Base-by-base conservation (phyloP, 73 alveolate genomes). In the Stentor coeruleus region DNA sequence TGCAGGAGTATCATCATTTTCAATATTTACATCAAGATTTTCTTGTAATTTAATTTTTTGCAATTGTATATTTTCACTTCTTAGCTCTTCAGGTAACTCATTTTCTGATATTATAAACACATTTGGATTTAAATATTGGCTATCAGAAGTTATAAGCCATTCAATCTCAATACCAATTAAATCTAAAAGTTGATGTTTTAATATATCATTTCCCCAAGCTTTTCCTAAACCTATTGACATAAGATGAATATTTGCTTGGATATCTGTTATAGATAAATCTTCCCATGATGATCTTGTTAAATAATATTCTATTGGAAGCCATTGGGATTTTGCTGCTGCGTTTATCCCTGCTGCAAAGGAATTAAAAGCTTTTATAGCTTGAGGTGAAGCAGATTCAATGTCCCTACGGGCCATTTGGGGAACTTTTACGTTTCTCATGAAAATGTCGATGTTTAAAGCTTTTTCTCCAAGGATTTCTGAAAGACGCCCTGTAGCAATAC, bases 301-400 rank as follows among this genome's bases (percentile, higher is more conserved):
- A 59, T 81, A 87, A 86, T 88, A 97, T 84, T 97, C 99, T 30
- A 91, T 77, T 2, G 99, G 98, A 58, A 91, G 85, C 6, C 80
- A 76, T 3, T 89, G 84, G 60, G 86, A 35, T 35, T 84, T 76
- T 3, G 93, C 90, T 81, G 90, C 91, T 76, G 94, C 93, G 83
- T 97, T 97, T 6, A 97, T 88, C 14, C 99, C 99, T 84, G 90
- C 96, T 49, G 94, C 84, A 88, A 82, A 93, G 0, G 91, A 74
- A 39, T 92, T 85, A 4, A 88, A 6, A 20, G 20, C 20, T 49
- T 49, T 49, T 49, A 6, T 49, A 6, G 6, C 66, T 49, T 6
- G 20, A 49, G 66, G 66, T 6, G 66, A 49, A 49, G 20, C 28
- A 49, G 66, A 49, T 6, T 49, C 20, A 20, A 49, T 49, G 66